A percentile compares a stretch with the other conserved stretches of the same genome.
Evolutionary conservation across 257 asterid species (phyloP).

Genomic region (Hygrophila difformis): DNA sequence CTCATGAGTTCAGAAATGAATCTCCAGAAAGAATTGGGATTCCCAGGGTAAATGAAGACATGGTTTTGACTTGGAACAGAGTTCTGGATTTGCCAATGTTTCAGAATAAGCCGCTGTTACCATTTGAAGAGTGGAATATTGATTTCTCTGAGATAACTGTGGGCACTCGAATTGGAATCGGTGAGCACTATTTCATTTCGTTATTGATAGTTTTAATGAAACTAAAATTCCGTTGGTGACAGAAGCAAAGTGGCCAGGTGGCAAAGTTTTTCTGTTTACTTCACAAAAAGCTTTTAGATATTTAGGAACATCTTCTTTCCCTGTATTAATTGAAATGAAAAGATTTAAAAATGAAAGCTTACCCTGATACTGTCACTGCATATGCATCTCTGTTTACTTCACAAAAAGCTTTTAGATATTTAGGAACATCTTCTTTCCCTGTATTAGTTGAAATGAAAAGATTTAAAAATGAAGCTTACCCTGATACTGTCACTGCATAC

Average conservation of each 20-base stretch:
- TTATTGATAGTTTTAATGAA: slow-evolving; percentile 3
- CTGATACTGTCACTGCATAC: too few species aligned
- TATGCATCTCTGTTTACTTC: too few species aligned
- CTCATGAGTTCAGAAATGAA: slow-evolving; percentile 41
- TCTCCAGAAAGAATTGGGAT: slow-evolving; percentile 31
- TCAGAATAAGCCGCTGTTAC: slow-evolving; percentile 63
- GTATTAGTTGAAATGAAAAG: too few species aligned
- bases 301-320: too few species aligned
- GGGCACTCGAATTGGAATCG: slow-evolving; percentile 85
- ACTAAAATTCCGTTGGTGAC: slow-evolving; percentile 3
- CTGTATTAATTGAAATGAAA: too few species aligned
- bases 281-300: not conserved
- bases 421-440: too few species aligned
- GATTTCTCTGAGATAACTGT: slow-evolving; percentile 74
- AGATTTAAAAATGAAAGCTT: not conserved
- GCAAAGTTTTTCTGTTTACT: slow-evolving; percentile 3
- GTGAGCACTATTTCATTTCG: slow-evolving; percentile 37
- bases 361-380: too few species aligned
- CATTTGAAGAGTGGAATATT: slow-evolving; percentile 80
- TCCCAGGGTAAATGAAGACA: slow-evolving; percentile 34
- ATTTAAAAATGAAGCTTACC: too few species aligned
- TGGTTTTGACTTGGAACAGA: slow-evolving; percentile 48
- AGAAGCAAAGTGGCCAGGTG: slow-evolving; percentile 5
- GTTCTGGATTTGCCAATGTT: slow-evolving; percentile 67
- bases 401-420: too few species aligned